Evolutionary conservation across 2,329 filamentous ascomycete genomes (phyloP).

Genomic region (Claviceps capensis): DNA sequence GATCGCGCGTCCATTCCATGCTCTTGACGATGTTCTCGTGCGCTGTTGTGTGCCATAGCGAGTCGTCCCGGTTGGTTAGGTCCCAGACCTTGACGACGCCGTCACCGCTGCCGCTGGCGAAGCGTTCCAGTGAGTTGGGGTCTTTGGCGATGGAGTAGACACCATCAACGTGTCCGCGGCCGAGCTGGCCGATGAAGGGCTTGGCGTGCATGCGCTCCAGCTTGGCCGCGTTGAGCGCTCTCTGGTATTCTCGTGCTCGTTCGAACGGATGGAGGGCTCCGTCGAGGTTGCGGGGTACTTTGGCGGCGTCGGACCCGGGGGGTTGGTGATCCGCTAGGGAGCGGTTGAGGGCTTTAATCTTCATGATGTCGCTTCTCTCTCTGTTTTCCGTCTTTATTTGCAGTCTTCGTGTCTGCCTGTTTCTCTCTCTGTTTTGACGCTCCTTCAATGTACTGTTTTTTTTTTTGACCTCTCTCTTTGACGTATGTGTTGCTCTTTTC

Average conservation of each 20-base stretch:
- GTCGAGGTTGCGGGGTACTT: conserved; percentile 60
- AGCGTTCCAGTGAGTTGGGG: conserved; percentile 55
- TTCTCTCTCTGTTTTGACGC: not conserved
- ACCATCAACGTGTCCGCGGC: conserved; percentile 84
- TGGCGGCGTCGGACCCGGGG: conserved; percentile 50
- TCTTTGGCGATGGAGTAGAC: conserved; percentile 69
- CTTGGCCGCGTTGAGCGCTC: conserved; percentile 65
- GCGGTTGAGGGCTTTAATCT: conserved; percentile 54
- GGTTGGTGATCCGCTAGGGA: conserved; percentile 51
- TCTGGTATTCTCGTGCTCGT: conserved; percentile 59
- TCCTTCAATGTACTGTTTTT: too few species aligned
- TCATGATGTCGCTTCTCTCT: conserved; percentile 22
- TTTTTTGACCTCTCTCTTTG: too few species aligned
- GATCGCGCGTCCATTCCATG: conserved; percentile 75
- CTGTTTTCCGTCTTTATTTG: not conserved
- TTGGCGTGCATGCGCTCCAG: conserved; percentile 77
- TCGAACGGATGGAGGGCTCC: conserved; percentile 84
- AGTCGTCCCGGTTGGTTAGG: conserved; percentile 53
- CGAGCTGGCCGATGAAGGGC: conserved; percentile 71
- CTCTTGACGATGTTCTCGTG: conserved; percentile 93
- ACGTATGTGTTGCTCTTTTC: too few species aligned
- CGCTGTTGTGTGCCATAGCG: conserved; percentile 58
- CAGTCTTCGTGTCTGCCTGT: not conserved
- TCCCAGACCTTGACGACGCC: conserved; percentile 93
- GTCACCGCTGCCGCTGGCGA: conserved; percentile 79